Evolutionary conservation across 257 asterid species (phyloP).

Genomic region (Paulownia fortunei): DNA sequence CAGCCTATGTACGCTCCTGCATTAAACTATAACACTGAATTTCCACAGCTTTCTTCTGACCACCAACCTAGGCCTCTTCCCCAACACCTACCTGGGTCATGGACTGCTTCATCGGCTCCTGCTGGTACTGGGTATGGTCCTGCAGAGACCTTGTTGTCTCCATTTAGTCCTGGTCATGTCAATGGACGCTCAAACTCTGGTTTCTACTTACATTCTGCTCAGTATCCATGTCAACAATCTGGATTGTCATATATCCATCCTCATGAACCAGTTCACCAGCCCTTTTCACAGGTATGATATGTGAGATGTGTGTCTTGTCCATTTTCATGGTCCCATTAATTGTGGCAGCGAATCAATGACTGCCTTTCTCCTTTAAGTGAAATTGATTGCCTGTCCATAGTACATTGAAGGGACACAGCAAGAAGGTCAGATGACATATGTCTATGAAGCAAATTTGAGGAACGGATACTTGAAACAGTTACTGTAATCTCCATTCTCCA

Average conservation of each 20-base stretch:
- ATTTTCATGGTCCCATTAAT: constrained; percentile 11
- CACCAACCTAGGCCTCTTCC: constrained; percentile 81
- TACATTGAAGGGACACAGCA: background rate
- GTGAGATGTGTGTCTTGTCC: background rate
- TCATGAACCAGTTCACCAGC: constrained; percentile 81
- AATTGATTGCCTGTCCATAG: background rate
- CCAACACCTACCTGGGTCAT: constrained; percentile 75
- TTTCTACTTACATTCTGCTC: constrained; percentile 72
- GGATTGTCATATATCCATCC: constrained; percentile 80
- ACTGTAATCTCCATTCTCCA: background rate
- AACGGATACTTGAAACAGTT: background rate
- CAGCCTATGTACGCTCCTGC: constrained; percentile 99
- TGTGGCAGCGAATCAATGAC: background rate
- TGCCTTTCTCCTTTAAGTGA: background rate
- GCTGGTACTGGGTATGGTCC: constrained; percentile 82
- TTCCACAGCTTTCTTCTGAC: constrained; percentile 90
- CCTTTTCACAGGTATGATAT: constrained; percentile 79
- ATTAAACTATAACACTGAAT: constrained; percentile 86
- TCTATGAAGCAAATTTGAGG: background rate
- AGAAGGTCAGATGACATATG: background rate
- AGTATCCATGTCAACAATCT: constrained; percentile 85
- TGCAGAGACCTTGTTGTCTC: constrained; percentile 74
- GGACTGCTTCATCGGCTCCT: constrained; percentile 72
- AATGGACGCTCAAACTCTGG: constrained; percentile 65
- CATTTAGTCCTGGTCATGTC: constrained; percentile 73